These are phyloP conservation scores for Aspergillus jensenii DNA, from an alignment of 2,329 filamentous ascomycete genomes.

Conservation along the genomic window DNA sequence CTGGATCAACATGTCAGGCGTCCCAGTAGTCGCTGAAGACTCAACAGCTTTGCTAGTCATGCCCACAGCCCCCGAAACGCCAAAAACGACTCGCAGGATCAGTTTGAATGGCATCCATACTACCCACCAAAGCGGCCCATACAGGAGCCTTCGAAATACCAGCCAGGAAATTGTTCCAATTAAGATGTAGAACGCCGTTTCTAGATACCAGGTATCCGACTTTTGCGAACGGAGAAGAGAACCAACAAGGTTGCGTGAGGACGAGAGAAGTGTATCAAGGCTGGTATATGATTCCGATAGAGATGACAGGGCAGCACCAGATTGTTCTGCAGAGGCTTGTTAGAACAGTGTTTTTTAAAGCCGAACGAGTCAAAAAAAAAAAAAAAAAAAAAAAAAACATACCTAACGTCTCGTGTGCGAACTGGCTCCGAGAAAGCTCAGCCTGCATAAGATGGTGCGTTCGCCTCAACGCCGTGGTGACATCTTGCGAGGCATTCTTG, in stretches of 20 bases:
- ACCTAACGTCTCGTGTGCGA: conserved; percentile 80
- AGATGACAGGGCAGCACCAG: conserved; percentile 75
- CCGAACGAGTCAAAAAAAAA: neutral
- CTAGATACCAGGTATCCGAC: conserved; percentile 96
- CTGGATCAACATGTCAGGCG: conserved; percentile 19
- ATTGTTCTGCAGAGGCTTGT: conserved; percentile 56
- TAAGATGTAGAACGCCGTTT: conserved; percentile 83
- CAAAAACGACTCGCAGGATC: conserved; percentile 59
- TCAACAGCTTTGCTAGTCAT: conserved; percentile 29
- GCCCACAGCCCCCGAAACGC: conserved; percentile 56
- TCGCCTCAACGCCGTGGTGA: conserved; percentile 78
- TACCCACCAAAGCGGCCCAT: conserved; percentile 88
- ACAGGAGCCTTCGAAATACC: conserved; percentile 77
- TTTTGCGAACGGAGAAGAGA: conserved; percentile 85
- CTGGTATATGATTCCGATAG: conserved; percentile 78
- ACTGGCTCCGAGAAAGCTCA: conserved; percentile 82
- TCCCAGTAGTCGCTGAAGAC: conserved; percentile 22
- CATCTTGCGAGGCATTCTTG: conserved; percentile 74
- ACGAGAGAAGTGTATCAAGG: conserved; percentile 73
- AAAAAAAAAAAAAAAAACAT: conserved; percentile 16
- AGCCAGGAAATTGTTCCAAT: conserved; percentile 78
- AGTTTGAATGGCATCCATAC: conserved; percentile 78
- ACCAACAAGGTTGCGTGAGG: conserved; percentile 71
- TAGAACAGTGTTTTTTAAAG: neutral
- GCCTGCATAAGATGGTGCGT: conserved; percentile 84